Conservation (phyloP, 1,284 basidiomycete genomes). For the Apiotrichum mycotoxinovorans region DNA sequence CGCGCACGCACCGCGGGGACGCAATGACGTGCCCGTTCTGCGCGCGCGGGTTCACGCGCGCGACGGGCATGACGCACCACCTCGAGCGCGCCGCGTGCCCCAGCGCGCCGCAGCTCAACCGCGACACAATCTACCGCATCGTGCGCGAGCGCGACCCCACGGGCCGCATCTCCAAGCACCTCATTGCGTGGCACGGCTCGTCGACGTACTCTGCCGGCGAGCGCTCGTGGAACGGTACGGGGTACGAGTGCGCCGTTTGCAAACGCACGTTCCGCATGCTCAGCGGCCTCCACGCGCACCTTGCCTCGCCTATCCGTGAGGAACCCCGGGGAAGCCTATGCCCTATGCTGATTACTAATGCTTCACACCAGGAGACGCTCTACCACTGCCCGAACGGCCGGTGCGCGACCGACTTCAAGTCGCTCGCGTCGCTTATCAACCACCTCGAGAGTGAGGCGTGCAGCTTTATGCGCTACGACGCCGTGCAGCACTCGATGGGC, state of each 20-base stretch:
- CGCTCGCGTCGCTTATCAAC: constrained; percentile 5
- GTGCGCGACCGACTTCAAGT: constrained; percentile 9
- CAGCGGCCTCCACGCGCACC: background rate
- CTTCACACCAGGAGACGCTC: constrained; percentile 3
- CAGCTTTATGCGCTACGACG: constrained; percentile 4
- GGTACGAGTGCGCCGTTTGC: constrained; percentile 8
- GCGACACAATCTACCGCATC: constrained; percentile 4
- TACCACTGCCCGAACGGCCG: constrained; percentile 11
- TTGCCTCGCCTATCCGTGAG: constrained; percentile 6
- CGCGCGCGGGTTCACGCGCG: background rate
- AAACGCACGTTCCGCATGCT: background rate
- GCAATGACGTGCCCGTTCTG: constrained; percentile 4
- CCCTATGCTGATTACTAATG: too few relatives aligned
- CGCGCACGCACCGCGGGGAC: background rate
- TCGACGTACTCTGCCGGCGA: background rate
- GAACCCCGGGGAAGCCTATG: too few relatives aligned
- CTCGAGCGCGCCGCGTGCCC: constrained; percentile 8
- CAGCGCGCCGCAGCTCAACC: background rate
- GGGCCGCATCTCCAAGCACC: constrained; percentile 6
- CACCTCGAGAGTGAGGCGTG: constrained; percentile 15
- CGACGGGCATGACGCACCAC: constrained; percentile 12
- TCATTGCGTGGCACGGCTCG: background rate
- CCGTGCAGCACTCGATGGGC: constrained; percentile 5
- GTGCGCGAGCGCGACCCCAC: constrained; percentile 6
- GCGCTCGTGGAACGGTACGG: constrained; percentile 1